Evolutionary conservation across 1,284 basidiomycete genomes (phyloP).

Genomic region (Marasmius fiardii): DNA sequence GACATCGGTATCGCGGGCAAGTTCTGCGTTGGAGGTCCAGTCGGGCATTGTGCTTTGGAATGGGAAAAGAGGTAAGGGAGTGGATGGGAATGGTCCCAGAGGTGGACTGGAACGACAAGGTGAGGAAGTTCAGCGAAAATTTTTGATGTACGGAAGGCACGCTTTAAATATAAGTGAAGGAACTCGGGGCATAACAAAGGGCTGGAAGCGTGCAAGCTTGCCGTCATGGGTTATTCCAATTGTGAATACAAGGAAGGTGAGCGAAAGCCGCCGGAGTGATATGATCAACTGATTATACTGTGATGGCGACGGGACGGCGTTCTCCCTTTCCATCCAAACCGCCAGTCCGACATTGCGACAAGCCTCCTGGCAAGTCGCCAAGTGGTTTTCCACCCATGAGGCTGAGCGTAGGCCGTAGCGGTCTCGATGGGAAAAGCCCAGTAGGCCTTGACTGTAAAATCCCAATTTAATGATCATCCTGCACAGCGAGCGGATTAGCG

Average conservation of each 20-base stretch:
- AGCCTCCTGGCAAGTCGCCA: not conserved
- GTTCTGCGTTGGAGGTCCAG: constrained; percentile 11
- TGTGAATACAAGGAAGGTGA: no score
- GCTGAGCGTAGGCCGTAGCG: no score
- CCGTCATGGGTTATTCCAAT: not conserved
- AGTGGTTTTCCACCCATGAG: no score
- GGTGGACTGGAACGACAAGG: not conserved
- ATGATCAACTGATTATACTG: not conserved
- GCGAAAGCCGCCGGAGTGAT: not conserved
- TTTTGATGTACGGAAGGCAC: not conserved
- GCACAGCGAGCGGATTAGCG: no score
- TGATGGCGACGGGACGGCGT: not conserved
- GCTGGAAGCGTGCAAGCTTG: not conserved
- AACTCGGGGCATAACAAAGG: not conserved
- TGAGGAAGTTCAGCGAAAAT: not conserved
- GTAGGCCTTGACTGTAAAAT: no score
- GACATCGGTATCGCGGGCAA: constrained; percentile 24
- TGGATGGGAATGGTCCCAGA: not conserved
- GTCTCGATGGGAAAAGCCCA: no score
- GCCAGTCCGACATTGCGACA: not conserved
- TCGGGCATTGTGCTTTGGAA: constrained; percentile 12
- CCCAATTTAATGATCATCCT: no score
- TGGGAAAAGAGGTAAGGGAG: not conserved
- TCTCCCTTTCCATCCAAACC: not conserved
- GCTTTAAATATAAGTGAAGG: not conserved